These are phyloP conservation scores for Fusarium pseudonygamai DNA, from an alignment of 2,329 filamentous ascomycete species.

Conservation along the genomic window DNA sequence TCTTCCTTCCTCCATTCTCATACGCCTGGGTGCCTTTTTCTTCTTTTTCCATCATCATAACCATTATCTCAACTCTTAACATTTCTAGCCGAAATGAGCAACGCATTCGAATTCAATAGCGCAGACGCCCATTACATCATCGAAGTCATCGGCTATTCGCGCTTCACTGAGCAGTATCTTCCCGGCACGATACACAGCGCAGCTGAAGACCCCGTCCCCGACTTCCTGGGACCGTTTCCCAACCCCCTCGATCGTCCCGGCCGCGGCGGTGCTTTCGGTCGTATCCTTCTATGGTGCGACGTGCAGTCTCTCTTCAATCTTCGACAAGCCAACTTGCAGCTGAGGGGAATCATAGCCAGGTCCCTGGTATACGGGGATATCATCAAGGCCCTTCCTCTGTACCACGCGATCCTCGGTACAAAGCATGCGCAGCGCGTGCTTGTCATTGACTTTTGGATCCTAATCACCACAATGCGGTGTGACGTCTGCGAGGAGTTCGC, in stretches of 20 bases:
- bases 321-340: conserved; percentile 42
- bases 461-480: conserved; percentile 43
- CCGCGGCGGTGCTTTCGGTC: no score
- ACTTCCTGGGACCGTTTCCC: neutral
- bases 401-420: conserved; percentile 46
- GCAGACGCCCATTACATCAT: neutral
- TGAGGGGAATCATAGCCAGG: conserved; percentile 37
- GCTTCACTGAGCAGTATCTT: neutral
- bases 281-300: conserved; percentile 32
- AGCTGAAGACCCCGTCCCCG: neutral
- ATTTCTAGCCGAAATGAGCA: neutral
- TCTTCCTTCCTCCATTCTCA: accelerated
- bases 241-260: accelerated
- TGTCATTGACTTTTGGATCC: conserved; percentile 34
- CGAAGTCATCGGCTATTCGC: neutral
- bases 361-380: conserved; percentile 41
- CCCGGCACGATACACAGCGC: neutral
- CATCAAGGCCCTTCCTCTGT: conserved; percentile 39
- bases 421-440: conserved; percentile 36
- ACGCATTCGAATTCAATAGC: neutral
- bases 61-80: neutral
- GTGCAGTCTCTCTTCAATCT: conserved; percentile 46
- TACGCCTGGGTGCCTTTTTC: accelerated
- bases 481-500: conserved; percentile 17
- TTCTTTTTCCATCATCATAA: neutral